Percentiles rank a stretch among this genome's conserved stretches.
phyloP scores from a whole-genome alignment of 176 grass and related monocot species.

The Aegilops umbellulata region DNA sequence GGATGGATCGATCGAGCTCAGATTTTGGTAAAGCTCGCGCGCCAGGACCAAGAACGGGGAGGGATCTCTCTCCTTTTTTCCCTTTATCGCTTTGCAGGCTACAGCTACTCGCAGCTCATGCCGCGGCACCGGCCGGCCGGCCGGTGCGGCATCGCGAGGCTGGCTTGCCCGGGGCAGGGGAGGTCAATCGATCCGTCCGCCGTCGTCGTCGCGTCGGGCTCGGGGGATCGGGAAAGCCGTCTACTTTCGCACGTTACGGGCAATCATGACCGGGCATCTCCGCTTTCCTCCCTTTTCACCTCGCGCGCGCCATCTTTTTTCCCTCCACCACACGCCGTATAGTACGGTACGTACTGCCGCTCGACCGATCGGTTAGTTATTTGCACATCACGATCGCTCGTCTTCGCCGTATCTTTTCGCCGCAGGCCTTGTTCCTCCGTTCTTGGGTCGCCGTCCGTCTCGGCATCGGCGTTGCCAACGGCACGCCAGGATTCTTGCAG shows the following conservation, averaged over 20 bases:
- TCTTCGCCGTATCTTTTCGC: neutral
- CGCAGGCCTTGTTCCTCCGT: neutral
- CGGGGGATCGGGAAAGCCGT: slow-evolving; percentile 49
- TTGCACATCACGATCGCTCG: neutral
- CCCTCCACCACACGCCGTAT: neutral
- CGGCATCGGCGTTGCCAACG: neutral
- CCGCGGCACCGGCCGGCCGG: neutral
- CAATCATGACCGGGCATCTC: slow-evolving; percentile 35
- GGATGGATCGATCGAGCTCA: slow-evolving; percentile 46
- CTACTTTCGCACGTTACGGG: slow-evolving; percentile 39
- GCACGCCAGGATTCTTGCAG: neutral
- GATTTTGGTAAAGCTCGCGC: slow-evolving; percentile 52
- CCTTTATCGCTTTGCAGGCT: slow-evolving; percentile 39
- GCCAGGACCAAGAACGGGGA: slow-evolving; percentile 45
- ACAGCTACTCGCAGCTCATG: neutral
- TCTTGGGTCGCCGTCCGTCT: neutral
- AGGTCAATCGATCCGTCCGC: neutral
- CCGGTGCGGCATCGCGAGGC: too few species aligned
- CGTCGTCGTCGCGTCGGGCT: neutral
- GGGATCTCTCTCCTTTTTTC: slow-evolving; percentile 9
- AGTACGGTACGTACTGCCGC: neutral
- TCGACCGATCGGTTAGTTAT: neutral
- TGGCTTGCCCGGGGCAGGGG: too few species aligned
- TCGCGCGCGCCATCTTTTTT: neutral
- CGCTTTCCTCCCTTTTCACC: slow-evolving; percentile 13